Conservation (phyloP, 176 grass and related monocot species). For the sorghum (Sorghum bicolor) region DNA sequence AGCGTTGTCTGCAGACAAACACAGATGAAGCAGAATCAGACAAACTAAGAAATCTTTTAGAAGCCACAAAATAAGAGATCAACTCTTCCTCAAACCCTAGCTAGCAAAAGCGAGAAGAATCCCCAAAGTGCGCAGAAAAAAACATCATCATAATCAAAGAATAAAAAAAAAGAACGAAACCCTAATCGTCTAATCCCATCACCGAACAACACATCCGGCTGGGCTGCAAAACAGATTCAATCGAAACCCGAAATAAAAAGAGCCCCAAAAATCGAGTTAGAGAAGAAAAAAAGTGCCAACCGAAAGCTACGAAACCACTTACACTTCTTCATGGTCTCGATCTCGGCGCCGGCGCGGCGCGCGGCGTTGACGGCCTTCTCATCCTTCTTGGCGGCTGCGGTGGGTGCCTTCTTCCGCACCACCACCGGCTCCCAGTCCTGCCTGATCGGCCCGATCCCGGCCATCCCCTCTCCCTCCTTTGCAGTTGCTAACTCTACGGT, state of each 20-base stretch:
- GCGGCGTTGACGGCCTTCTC: constrained; percentile 83
- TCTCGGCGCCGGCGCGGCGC: constrained; percentile 71
- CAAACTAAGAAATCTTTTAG: background rate
- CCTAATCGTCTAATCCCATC: background rate
- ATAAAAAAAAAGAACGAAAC: background rate
- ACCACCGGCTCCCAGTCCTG: constrained; percentile 89
- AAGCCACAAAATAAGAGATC: background rate
- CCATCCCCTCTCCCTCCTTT: constrained; percentile 32
- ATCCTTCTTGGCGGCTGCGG: constrained; percentile 69
- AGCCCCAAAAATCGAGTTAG: background rate
- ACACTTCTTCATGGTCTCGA: constrained; percentile 79
- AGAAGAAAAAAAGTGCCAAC: background rate
- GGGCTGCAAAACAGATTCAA: background rate
- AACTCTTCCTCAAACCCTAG: background rate
- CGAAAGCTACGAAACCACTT: background rate
- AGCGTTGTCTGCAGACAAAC: constrained; percentile 44
- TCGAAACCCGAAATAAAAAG: background rate
- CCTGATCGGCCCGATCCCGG: constrained; percentile 59
- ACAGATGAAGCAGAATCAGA: background rate
- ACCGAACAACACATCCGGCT: background rate
- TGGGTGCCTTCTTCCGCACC: constrained; percentile 78
- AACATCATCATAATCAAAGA: background rate
- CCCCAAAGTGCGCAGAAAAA: background rate
- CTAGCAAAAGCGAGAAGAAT: background rate
- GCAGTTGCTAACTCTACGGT: background rate